Evolutionary conservation across 2,329 filamentous ascomycete species (phyloP).

Genomic region (Exophiala viscosa): DNA sequence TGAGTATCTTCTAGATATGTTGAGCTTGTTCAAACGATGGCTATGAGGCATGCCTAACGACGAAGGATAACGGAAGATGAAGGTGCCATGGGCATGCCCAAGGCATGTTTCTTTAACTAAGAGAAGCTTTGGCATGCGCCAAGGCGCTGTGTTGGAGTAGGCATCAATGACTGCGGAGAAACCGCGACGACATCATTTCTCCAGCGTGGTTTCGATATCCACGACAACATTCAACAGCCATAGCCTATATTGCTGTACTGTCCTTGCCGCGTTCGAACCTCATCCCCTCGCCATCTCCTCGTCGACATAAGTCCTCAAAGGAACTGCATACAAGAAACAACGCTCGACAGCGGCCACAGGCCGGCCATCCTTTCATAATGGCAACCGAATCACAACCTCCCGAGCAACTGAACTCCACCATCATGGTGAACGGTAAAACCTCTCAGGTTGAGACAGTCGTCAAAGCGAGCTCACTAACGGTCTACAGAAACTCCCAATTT

Average conservation of each 20-base stretch:
- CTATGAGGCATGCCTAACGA: no score
- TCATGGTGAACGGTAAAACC: constrained; percentile 20
- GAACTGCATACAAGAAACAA: not conserved
- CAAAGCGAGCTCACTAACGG: not conserved
- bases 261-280: no score
- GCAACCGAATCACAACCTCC: constrained; percentile 10
- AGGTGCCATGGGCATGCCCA: no score
- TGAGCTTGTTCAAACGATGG: no score
- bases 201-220: no score
- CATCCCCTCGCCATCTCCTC: not conserved
- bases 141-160: no score
- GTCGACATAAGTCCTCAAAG: not conserved
- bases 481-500: constrained; percentile 72
- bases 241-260: not conserved
- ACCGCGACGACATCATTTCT: no score
- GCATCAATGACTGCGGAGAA: no score
- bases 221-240: not conserved
- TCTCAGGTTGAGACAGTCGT: not conserved
- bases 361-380: constrained; percentile 9
- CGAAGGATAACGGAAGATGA: no score
- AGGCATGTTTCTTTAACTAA: no score
- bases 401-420: constrained; percentile 13
- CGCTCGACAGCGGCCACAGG: not conserved
- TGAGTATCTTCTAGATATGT: no score
- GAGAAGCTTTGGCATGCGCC: no score